These are phyloP conservation scores for Pythium grandisporangium DNA, from an alignment of 352 stramenopile genomes.

Conservation along the genomic window DNA sequence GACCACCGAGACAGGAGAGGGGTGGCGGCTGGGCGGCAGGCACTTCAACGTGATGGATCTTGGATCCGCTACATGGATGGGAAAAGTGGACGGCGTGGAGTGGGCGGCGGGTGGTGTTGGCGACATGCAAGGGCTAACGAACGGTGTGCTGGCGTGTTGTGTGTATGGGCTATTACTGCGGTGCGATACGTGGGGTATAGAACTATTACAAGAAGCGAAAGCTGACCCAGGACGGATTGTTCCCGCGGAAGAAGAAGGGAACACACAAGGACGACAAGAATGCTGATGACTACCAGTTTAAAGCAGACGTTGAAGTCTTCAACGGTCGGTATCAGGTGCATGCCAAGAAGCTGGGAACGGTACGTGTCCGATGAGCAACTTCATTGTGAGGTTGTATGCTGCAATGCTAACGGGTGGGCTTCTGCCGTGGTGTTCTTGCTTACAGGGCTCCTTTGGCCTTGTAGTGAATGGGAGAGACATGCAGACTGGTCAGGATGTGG, in stretches of 20 bases:
- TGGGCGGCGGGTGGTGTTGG: too few relatives aligned
- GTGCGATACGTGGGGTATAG: too few relatives aligned
- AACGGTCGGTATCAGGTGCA: constrained; percentile 68
- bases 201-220: constrained; percentile 81
- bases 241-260: constrained; percentile 56
- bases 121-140: too few relatives aligned
- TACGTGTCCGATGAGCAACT: constrained; percentile 12
- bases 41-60: too few relatives aligned
- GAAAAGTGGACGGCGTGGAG: too few relatives aligned
- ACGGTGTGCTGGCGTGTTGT: constrained; percentile 1
- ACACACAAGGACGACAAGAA: constrained; percentile 16
- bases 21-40: constrained; percentile 1
- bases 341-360: constrained; percentile 60
- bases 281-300: constrained; percentile 49
- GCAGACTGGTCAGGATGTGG: constrained; percentile 83
- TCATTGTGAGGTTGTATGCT: background rate
- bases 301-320: constrained; percentile 58
- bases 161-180: too few relatives aligned
- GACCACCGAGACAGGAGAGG: constrained; percentile 3
- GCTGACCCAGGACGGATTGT: constrained; percentile 28
- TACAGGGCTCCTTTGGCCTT: constrained; percentile 75
- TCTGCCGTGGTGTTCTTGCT: too few relatives aligned
- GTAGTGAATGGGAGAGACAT: constrained; percentile 74
- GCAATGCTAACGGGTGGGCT: too few relatives aligned
- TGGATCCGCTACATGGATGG: too few relatives aligned